phyloP scores from a whole-genome alignment of 148 eudicot genomes.

The Vaccinium vitisidaea region DNA sequence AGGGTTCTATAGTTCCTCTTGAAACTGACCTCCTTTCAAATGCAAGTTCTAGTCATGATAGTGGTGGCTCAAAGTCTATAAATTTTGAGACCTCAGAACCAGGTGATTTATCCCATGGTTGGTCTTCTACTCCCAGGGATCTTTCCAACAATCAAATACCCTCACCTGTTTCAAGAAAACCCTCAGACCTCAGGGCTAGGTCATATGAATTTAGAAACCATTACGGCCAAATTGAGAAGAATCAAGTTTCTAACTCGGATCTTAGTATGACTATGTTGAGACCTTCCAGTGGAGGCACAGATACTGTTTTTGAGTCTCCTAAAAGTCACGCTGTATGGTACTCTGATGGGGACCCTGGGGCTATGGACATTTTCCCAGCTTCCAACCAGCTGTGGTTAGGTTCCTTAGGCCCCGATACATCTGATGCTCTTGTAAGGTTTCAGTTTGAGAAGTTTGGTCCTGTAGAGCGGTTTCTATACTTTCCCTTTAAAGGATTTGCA shows the following conservation, averaged over 20 bases:
- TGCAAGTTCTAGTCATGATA: slow-evolving; percentile 48
- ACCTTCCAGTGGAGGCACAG: slow-evolving; percentile 31
- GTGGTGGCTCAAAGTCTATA: slow-evolving; percentile 56
- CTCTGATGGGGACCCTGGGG: slow-evolving; percentile 87
- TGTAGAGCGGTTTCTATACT: slow-evolving; percentile 54
- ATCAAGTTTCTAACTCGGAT: slow-evolving; percentile 39
- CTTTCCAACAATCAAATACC: slow-evolving; percentile 38
- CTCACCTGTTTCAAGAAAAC: slow-evolving; percentile 58
- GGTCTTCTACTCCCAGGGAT: slow-evolving; percentile 63
- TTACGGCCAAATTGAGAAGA: slow-evolving; percentile 39
- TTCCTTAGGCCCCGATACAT: slow-evolving; percentile 73
- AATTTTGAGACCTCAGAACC: slow-evolving; percentile 53
- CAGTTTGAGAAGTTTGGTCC: slow-evolving; percentile 92
- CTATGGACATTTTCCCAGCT: slow-evolving; percentile 84
- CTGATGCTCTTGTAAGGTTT: slow-evolving; percentile 68
- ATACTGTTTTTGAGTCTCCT: slow-evolving; percentile 40
- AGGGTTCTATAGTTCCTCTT: slow-evolving; percentile 32
- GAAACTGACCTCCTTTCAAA: slow-evolving; percentile 47
- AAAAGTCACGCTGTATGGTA: slow-evolving; percentile 46
- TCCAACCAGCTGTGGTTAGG: slow-evolving; percentile 88
- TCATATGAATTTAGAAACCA: slow-evolving; percentile 40
- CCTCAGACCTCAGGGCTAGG: slow-evolving; percentile 45
- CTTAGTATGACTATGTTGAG: slow-evolving; percentile 27
- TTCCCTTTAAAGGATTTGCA: slow-evolving; percentile 65
- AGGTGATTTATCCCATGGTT: slow-evolving; percentile 45